Conservation (phyloP, 2,329 filamentous ascomycete species). For the Elsinoe perseae region DNA sequence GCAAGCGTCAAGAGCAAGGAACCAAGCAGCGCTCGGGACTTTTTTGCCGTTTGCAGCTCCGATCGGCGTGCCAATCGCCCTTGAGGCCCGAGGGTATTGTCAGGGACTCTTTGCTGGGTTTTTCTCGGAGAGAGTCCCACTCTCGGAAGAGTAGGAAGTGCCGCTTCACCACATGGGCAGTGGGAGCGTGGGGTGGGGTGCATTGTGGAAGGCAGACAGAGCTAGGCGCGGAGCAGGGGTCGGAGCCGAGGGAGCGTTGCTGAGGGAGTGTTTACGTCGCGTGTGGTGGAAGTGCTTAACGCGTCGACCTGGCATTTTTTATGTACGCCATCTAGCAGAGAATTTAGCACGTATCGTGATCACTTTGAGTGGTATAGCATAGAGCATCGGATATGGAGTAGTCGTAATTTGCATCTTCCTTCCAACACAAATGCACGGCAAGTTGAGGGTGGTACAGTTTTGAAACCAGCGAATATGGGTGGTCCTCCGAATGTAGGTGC, state of each 20-base stretch:
- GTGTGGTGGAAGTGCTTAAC: not conserved
- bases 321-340: not conserved
- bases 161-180: too few relatives aligned
- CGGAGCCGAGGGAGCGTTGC: not conserved
- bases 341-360: too few relatives aligned
- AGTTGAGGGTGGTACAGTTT: not conserved
- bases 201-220: not conserved
- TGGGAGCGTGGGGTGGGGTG: not conserved
- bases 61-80: not conserved
- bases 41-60: not conserved
- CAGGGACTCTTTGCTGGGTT: not conserved
- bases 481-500: slow-evolving; percentile 27
- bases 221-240: not conserved
- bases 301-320: not conserved
- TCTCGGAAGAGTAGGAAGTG: not conserved
- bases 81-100: not conserved
- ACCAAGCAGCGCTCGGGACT: too few relatives aligned
- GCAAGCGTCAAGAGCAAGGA: too few relatives aligned
- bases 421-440: not conserved
- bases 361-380: not conserved
- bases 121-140: not conserved
- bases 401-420: slow-evolving; percentile 6
- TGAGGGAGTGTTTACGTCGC: not conserved
- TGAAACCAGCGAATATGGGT: slow-evolving; percentile 21
- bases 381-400: slow-evolving; percentile 10